Conservation (phyloP, 257 asterid genomes). For the Fraxinus anomala region DNA sequence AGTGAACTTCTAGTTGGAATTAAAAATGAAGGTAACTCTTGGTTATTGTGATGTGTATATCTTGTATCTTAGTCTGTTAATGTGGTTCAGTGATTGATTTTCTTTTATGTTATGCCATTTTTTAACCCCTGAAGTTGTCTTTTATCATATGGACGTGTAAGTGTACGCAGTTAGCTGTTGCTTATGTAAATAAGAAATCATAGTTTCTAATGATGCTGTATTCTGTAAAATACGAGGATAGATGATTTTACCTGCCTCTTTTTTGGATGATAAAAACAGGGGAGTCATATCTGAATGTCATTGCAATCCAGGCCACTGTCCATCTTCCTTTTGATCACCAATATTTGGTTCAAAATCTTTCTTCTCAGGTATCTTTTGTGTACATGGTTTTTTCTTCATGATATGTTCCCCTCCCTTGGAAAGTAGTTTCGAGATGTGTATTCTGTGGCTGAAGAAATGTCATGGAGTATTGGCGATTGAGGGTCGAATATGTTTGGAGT, state of each 20-base stretch:
- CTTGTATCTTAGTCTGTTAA: background rate
- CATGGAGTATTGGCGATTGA: no score
- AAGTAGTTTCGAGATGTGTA: background rate
- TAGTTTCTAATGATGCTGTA: background rate
- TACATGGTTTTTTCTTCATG: background rate
- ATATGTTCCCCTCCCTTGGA: background rate
- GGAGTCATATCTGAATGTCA: conserved; percentile 59
- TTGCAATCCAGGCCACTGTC: conserved; percentile 86
- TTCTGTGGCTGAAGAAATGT: no score
- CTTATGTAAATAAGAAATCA: background rate
- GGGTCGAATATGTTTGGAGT: no score
- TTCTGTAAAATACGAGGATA: background rate
- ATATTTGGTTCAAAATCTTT: conserved; percentile 84
- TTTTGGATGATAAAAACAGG: conserved; percentile 48
- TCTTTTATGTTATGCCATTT: background rate
- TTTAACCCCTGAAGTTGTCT: conserved; percentile 14
- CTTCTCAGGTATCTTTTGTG: conserved; percentile 67
- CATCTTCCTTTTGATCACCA: conserved; percentile 80
- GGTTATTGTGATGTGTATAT: conserved; percentile 16
- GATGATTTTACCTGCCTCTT: conserved; percentile 24
- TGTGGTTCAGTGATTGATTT: background rate
- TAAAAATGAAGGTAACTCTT: conserved; percentile 78
- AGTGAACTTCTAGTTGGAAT: conserved; percentile 81
- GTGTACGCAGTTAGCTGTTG: background rate
- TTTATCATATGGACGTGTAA: background rate